phyloP scores from a whole-genome alignment of 2,329 filamentous ascomycete species.

The Fusarium illudens region DNA sequence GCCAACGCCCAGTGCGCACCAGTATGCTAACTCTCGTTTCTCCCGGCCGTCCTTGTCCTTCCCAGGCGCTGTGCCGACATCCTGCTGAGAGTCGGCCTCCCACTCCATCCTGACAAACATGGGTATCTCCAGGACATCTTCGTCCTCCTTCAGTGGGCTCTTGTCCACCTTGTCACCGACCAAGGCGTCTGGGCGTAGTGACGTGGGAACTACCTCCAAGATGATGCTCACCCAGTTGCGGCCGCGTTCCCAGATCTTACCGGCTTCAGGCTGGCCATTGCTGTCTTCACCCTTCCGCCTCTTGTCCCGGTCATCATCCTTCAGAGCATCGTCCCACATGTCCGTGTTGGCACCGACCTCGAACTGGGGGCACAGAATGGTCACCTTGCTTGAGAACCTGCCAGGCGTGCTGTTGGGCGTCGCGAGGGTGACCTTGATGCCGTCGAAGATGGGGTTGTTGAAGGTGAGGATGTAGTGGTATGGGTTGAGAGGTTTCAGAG shows the following conservation, averaged over 20 bases:
- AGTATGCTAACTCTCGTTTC: slow-evolving; percentile 91
- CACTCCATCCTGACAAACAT: slow-evolving; percentile 94
- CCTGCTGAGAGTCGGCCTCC: slow-evolving; percentile 75
- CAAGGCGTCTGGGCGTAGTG: slow-evolving; percentile 53
- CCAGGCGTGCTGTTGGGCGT: slow-evolving; percentile 83
- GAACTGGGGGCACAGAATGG: slow-evolving; percentile 92
- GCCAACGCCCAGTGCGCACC: slow-evolving; percentile 91
- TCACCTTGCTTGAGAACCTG: slow-evolving; percentile 80
- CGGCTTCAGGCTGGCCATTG: slow-evolving; percentile 74
- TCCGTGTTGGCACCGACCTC: slow-evolving; percentile 92
- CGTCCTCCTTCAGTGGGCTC: slow-evolving; percentile 63
- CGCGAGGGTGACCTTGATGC: slow-evolving; percentile 85
- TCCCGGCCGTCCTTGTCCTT: slow-evolving; percentile 72
- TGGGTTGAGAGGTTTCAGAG: slow-evolving; percentile 65
- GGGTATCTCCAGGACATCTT: slow-evolving; percentile 83
- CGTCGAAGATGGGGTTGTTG: slow-evolving; percentile 93
- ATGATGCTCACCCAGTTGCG: slow-evolving; percentile 96
- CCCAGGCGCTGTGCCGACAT: slow-evolving; percentile 64
- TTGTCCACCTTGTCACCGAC: slow-evolving; percentile 52
- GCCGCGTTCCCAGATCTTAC: slow-evolving; percentile 95
- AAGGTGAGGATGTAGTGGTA: slow-evolving; percentile 89
- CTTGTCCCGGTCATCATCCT: slow-evolving; percentile 56
- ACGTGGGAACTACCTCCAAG: slow-evolving; percentile 82
- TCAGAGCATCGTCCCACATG: slow-evolving; percentile 86
- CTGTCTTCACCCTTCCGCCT: slow-evolving; percentile 53